A percentile compares a stretch with the other conserved stretches of the same genome.
Conservation (phyloP, 2,329 filamentous ascomycete species). For the Fusarium dlaminii region DNA sequence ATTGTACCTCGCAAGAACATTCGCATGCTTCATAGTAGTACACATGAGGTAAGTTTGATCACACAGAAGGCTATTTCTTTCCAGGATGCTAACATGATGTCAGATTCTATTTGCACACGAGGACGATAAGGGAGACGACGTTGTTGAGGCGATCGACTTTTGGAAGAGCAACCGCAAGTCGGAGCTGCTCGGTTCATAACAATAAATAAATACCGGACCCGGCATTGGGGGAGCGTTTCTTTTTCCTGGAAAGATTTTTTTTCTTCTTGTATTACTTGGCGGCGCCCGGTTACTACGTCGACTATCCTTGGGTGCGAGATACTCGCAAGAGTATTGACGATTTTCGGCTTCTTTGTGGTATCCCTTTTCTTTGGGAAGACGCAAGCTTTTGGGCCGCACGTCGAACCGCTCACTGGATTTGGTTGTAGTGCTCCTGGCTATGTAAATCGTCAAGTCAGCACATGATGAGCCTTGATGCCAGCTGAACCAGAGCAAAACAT, state of each 20-base stretch:
- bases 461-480: not conserved
- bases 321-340: slow-evolving; percentile 35
- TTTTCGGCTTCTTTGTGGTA: slow-evolving; percentile 26
- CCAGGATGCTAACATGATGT: slow-evolving; percentile 15
- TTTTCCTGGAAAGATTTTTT: slow-evolving; percentile 41
- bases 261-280: slow-evolving; percentile 44
- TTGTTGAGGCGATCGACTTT: slow-evolving; percentile 95
- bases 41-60: slow-evolving; percentile 78
- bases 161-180: slow-evolving; percentile 77
- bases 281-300: slow-evolving; percentile 20
- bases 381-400: slow-evolving; percentile 3
- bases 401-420: slow-evolving; percentile 4
- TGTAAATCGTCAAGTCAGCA: slow-evolving; percentile 2
- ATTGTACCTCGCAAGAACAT: slow-evolving; percentile 98
- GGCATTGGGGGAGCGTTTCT: slow-evolving; percentile 34
- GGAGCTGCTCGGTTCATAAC: slow-evolving; percentile 47
- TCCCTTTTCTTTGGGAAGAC: not conserved
- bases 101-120: slow-evolving; percentile 98
- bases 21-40: slow-evolving; percentile 96
- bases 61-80: too few relatives aligned
- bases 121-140: slow-evolving; percentile 91
- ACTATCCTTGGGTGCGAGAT: slow-evolving; percentile 22
- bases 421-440: not conserved
- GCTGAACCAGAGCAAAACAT: slow-evolving; percentile 5
- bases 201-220: slow-evolving; percentile 7